Base-by-base conservation (phyloP, 2,329 filamentous ascomycete genomes). In the Aspergillus chevalieri region DNA sequence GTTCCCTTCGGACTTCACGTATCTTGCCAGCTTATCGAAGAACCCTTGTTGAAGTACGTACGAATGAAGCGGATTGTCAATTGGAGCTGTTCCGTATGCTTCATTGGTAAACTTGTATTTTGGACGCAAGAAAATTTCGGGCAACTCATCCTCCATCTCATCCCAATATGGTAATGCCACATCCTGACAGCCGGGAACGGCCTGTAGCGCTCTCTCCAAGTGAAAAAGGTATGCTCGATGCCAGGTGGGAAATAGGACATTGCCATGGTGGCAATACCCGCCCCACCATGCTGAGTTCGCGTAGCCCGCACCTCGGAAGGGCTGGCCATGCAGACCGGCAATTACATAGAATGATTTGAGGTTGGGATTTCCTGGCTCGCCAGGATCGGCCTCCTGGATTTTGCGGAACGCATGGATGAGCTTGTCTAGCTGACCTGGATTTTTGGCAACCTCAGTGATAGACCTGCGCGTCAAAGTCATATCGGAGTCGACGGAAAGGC, bases 251-350 rank as follows among this genome's bases (percentile, higher is more conserved):
- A 61, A 64, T 6, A 62, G 51, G 24, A 61, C 50, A 43, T 59
- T 64, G n/a, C 48, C 57, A 44, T 68, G 65, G 24, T 62, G 51
- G 56, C 64, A 67, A 44, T 60, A 66, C 1, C 62, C 63, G 5
- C 61, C 60, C 58, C 61, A 64, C 60, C 60, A 64, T 2, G 49
- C 12, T 1, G 48, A 44, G 33, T 54, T 53, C 4, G 26, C 47
- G 14, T 48, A 54, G 30, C 53, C 56, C 8, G 51, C 54, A 7
- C 57, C 57, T 5, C 56, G 57, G 47, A 65, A 65, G 2, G 61
- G 53, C 45, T 63, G 52, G 14, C 62, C 64, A 41, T 66, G 59
- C 43, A 58, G 62, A 21, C 60, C 57, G 22, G 59, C 61, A 6
- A 65, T 59, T 21, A 53, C 43, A 43, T 57, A 63, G 47, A 61